Evolutionary conservation across 768 basidiomycete species (phyloP).

Genomic region (Lactarius tabidus): DNA sequence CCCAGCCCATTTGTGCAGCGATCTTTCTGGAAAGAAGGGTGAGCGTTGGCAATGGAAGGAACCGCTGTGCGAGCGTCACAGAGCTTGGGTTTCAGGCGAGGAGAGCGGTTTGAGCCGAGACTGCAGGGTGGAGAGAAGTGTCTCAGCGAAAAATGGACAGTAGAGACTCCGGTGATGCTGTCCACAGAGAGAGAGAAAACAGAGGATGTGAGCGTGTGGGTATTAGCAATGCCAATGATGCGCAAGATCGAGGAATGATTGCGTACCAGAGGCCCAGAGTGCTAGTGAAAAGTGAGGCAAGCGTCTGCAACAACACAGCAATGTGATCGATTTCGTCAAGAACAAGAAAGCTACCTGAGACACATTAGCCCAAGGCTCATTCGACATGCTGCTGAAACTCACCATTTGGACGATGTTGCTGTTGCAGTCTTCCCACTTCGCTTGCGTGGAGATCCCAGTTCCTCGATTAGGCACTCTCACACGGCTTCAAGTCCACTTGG

Average conservation of each 20-base stretch:
- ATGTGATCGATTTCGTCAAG: conserved; percentile 89
- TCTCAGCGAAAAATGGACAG: conserved; percentile 70
- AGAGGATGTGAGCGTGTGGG: conserved; percentile 73
- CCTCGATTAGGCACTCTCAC: conserved; percentile 65
- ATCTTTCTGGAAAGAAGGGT: conserved; percentile 75
- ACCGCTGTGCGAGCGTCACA: conserved; percentile 38
- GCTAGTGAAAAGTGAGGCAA: conserved; percentile 63
- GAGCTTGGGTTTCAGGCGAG: conserved; percentile 25
- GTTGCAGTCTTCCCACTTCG: conserved; percentile 41
- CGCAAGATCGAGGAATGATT: conserved; percentile 51
- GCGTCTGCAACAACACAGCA: conserved; percentile 52
- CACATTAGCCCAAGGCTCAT: conserved; percentile 23
- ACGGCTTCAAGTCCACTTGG: conserved; percentile 59
- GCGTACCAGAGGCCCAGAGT: too few species aligned
- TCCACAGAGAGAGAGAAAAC: conserved; percentile 35
- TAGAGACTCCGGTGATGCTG: conserved; percentile 41
- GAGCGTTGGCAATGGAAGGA: conserved; percentile 61
- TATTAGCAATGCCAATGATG: conserved; percentile 84
- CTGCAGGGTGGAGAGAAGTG: conserved; percentile 65
- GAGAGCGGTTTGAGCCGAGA: conserved; percentile 56
- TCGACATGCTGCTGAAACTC: conserved; percentile 18
- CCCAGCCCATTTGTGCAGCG: conserved; percentile 78
- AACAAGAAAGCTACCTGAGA: conserved; percentile 55
- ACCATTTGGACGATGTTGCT: conserved; percentile 53
- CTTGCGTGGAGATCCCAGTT: conserved; percentile 40